phyloP scores from a whole-genome alignment of 2,329 filamentous ascomycete genomes.

The Cladophialophora immunda region DNA sequence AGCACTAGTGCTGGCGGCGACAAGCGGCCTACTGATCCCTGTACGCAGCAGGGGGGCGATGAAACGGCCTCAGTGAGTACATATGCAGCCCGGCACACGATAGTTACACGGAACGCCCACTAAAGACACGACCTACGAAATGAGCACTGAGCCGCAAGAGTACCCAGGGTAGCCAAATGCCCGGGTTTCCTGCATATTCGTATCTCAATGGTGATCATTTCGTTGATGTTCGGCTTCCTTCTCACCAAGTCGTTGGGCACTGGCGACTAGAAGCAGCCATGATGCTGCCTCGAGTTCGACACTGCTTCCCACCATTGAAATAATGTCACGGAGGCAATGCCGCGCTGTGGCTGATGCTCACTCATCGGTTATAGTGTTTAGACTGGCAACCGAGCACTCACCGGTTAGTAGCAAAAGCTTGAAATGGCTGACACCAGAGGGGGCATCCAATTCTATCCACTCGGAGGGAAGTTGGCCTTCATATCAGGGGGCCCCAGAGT shows the following conservation, averaged over 20 bases:
- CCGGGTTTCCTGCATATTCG: not conserved
- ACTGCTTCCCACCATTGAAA: not conserved
- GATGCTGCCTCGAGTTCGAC: not conserved
- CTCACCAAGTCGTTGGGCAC: not conserved
- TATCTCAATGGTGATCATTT: not conserved
- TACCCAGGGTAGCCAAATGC: not conserved
- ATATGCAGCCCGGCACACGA: not conserved
- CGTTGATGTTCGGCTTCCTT: not conserved
- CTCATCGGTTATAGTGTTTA: not conserved
- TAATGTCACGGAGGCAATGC: not conserved
- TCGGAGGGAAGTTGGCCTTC: not conserved
- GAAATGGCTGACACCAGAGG: not conserved
- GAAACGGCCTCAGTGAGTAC: not conserved
- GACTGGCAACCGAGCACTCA: not conserved
- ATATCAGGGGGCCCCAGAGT: not conserved
- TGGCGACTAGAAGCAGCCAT: not conserved
- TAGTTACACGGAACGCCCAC: not conserved
- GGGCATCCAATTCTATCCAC: not conserved
- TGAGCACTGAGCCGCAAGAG: not conserved
- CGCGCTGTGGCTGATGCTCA: not conserved
- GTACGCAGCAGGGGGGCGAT: not conserved
- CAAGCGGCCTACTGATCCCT: not conserved
- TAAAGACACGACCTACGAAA: not conserved
- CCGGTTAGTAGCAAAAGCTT: constrained; percentile 5
- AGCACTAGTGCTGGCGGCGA: not conserved